Evolutionary conservation across 2,329 filamentous ascomycete genomes (phyloP).

Genomic region (Calonectria multiphialidica): DNA sequence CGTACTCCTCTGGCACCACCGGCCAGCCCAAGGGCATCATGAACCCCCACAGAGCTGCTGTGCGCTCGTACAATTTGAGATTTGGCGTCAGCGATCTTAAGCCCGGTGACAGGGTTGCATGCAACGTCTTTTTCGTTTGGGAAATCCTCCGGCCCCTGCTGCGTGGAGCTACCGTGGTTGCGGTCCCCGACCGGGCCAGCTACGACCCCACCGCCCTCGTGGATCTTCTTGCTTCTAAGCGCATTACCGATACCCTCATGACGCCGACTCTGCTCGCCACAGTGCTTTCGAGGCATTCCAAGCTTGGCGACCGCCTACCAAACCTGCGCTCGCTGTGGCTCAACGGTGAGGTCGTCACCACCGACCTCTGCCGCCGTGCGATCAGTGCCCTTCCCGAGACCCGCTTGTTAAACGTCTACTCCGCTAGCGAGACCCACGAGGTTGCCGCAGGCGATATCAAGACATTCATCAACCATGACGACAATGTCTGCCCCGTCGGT

Average conservation of each 20-base stretch:
- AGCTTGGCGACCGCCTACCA: slow-evolving; percentile 73
- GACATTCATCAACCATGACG: slow-evolving; percentile 72
- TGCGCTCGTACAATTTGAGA: slow-evolving; percentile 79
- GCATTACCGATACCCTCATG: slow-evolving; percentile 85
- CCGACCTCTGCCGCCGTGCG: slow-evolving; percentile 78
- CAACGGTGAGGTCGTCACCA: slow-evolving; percentile 86
- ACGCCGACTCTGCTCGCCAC: slow-evolving; percentile 84
- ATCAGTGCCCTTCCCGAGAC: slow-evolving; percentile 76
- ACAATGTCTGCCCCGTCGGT: slow-evolving; percentile 80
- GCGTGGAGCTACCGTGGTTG: slow-evolving; percentile 80
- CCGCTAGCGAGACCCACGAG: slow-evolving; percentile 85
- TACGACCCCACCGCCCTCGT: slow-evolving; percentile 83
- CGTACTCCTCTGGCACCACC: slow-evolving; percentile 83
- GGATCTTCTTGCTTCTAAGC: slow-evolving; percentile 73
- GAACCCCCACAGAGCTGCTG: slow-evolving; percentile 80
- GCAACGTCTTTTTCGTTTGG: slow-evolving; percentile 91
- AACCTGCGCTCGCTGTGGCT: slow-evolving; percentile 80
- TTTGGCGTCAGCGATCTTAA: slow-evolving; percentile 77
- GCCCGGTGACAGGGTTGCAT: slow-evolving; percentile 83
- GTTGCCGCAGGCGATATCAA: slow-evolving; percentile 82
- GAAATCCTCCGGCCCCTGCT: slow-evolving; percentile 83
- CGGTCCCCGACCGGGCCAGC: slow-evolving; percentile 80
- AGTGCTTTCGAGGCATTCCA: slow-evolving; percentile 76
- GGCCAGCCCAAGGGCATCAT: slow-evolving; percentile 86
- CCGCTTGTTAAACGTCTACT: slow-evolving; percentile 83